phyloP scores from a whole-genome alignment of 2,329 filamentous ascomycete genomes.

The Cercospora berteroae region DNA sequence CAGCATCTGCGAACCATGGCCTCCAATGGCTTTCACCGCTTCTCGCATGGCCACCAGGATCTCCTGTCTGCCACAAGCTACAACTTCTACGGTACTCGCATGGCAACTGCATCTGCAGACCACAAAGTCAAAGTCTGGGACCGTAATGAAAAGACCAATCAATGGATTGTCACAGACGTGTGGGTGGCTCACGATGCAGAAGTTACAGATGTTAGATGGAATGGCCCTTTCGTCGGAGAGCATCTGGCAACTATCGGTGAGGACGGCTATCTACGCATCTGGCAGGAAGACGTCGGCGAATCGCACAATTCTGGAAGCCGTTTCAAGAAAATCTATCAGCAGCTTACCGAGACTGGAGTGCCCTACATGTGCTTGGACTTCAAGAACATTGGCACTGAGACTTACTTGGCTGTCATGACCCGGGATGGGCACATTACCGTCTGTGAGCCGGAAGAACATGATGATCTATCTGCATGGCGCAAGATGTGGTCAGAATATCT shows the following conservation, averaged over 20 bases:
- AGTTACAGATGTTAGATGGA: conserved; percentile 90
- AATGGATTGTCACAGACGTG: conserved; percentile 78
- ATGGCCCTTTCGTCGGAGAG: conserved; percentile 84
- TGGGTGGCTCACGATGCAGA: conserved; percentile 91
- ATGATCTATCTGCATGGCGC: conserved; percentile 73
- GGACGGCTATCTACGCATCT: conserved; percentile 86
- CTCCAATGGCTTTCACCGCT: conserved; percentile 50
- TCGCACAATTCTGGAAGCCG: conserved; percentile 70
- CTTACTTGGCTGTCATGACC: conserved; percentile 80
- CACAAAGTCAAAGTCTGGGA: conserved; percentile 92
- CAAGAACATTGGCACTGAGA: conserved; percentile 79
- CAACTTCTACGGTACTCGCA: conserved; percentile 88
- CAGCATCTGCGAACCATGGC: conserved; percentile 27
- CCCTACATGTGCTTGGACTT: conserved; percentile 78
- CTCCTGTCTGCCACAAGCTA: conserved; percentile 82
- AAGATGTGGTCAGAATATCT: conserved; percentile 74
- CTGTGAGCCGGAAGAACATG: conserved; percentile 81
- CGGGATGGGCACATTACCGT: conserved; percentile 77
- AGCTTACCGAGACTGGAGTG: conserved; percentile 65
- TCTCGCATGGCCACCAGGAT: conserved; percentile 74
- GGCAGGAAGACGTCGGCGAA: conserved; percentile 85
- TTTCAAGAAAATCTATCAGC: conserved; percentile 69
- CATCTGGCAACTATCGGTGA: conserved; percentile 84
- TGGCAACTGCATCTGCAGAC: conserved; percentile 87
- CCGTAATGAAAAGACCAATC: conserved; percentile 68